Evolutionary conservation across 495 filamentous ascomycete genomes (phyloP).

Genomic region (Penicillium ochrochloron): DNA sequence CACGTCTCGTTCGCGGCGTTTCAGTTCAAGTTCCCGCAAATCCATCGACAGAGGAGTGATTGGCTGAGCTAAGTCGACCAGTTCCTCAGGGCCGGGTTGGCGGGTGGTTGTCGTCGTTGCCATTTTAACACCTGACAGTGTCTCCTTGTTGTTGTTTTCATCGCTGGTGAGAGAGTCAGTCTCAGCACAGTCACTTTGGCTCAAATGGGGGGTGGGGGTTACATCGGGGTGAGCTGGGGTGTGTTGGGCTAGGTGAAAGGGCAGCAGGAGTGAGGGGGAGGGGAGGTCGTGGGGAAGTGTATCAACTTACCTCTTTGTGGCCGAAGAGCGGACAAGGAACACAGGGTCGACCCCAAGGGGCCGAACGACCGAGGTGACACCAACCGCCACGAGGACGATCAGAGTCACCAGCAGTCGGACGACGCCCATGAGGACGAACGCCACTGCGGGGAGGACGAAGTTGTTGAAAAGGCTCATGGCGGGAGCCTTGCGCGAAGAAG

Average conservation of each 20-base stretch:
- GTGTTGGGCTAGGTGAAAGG: background rate
- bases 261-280: too few species aligned
- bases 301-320: slow-evolving; percentile 10
- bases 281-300: background rate
- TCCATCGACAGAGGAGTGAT: background rate
- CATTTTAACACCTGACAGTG: slow-evolving; percentile 7
- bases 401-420: background rate
- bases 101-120: background rate
- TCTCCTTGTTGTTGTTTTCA: slow-evolving; percentile 5
- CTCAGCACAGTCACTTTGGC: background rate
- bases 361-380: background rate
- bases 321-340: background rate
- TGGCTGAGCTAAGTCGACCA: background rate
- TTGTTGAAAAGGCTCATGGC: slow-evolving; percentile 2
- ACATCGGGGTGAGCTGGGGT: background rate
- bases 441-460: background rate
- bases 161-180: background rate
- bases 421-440: background rate
- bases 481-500: background rate
- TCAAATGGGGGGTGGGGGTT: background rate
- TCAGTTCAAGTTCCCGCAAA: background rate
- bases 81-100: background rate
- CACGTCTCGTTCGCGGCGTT: background rate
- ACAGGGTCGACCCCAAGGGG: background rate
- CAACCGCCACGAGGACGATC: background rate